Conservation (phyloP, 768 basidiomycete species). For the Hypholoma sublateritium region DNA sequence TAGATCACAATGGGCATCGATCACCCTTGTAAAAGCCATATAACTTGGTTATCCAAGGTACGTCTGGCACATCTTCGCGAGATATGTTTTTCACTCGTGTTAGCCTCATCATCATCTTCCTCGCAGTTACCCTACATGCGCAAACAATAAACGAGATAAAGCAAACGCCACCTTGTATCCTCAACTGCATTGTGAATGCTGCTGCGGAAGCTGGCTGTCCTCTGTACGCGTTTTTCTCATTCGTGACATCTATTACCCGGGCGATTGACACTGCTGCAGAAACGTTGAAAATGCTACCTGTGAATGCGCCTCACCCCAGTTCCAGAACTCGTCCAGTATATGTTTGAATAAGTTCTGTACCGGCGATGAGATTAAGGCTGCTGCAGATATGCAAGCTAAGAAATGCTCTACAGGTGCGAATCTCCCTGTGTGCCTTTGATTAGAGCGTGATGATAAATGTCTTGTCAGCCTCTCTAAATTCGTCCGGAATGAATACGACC, state of each 20-base stretch:
- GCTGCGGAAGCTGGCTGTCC: conserved; percentile 1
- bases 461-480: no score
- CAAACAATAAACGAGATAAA: not conserved
- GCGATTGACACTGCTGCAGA: not conserved
- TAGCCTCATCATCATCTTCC: not conserved
- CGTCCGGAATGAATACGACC: not conserved
- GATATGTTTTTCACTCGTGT: not conserved
- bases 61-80: not conserved
- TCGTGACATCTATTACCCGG: not conserved
- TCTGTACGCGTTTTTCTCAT: not conserved
- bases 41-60: not conserved
- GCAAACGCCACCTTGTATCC: not conserved
- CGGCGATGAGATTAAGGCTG: not conserved
- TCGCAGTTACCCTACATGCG: not conserved
- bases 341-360: not conserved
- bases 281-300: not conserved
- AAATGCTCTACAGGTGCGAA: not conserved
- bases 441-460: not conserved
- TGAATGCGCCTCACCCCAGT: not conserved
- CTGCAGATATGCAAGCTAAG: not conserved
- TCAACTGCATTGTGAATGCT: conserved; percentile 4
- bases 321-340: not conserved
- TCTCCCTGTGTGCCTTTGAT: not conserved
- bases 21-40: not conserved
- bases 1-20: no score